Percentiles rank a stretch among this genome's conserved stretches.
Evolutionary conservation across 352 stramenopile genomes (phyloP).

Genomic region (Pythium insidiosum): DNA sequence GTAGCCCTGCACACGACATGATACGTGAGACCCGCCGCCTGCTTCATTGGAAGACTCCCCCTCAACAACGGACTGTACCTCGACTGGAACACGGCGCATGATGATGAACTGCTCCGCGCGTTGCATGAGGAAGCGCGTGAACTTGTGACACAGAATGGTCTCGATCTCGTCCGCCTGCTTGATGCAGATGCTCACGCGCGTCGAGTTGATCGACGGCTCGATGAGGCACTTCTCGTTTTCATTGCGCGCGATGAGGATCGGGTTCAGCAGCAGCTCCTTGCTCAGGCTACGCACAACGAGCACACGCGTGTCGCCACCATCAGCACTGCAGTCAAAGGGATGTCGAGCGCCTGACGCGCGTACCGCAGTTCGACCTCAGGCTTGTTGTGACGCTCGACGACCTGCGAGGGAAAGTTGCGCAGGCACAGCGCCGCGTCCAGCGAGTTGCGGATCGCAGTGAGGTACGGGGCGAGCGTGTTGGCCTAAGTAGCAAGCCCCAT

Average conservation of each 20-base stretch:
- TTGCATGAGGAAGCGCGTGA: conserved; percentile 95
- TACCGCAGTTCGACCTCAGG: conserved; percentile 91
- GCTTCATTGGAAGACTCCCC: too few relatives aligned
- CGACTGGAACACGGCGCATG: conserved; percentile 88
- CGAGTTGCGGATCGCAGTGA: conserved; percentile 89
- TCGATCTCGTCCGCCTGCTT: conserved; percentile 95
- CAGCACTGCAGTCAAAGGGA: not conserved
- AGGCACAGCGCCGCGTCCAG: conserved; percentile 90
- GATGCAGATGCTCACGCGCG: conserved; percentile 93
- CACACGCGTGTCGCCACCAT: not conserved
- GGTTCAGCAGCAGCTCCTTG: conserved; percentile 93
- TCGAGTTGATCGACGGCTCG: conserved; percentile 93
- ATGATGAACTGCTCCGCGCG: conserved; percentile 94
- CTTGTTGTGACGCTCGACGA: conserved; percentile 96
- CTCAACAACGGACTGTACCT: too few relatives aligned
- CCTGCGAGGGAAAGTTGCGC: conserved; percentile 95
- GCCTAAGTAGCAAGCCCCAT: too few relatives aligned
- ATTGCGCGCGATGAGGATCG: conserved; percentile 91
- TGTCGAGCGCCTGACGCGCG: conserved; percentile 1
- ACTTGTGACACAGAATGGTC: conserved; percentile 92
- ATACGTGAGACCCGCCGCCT: too few relatives aligned
- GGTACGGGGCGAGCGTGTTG: conserved; percentile 88
- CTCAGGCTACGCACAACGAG: conserved; percentile 37
- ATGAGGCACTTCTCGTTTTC: conserved; percentile 93
- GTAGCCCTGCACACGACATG: too few relatives aligned